Conservation (phyloP, 768 basidiomycete genomes). For the Tylopilus intermedius region DNA sequence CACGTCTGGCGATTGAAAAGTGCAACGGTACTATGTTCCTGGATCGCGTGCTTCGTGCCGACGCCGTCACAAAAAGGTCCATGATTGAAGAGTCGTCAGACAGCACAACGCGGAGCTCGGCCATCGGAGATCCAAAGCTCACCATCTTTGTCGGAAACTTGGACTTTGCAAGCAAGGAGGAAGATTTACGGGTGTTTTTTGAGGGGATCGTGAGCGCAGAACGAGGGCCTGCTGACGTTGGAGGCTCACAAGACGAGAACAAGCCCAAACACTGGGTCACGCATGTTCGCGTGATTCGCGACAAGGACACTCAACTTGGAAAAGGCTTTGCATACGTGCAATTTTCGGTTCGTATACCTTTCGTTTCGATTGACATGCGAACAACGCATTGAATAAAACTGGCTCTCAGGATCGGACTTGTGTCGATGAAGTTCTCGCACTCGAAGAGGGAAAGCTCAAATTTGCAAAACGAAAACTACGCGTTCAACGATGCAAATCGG, state of each 20-base stretch:
- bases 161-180: slow-evolving; percentile 88
- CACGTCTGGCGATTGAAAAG: slow-evolving; percentile 48
- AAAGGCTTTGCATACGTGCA: slow-evolving; percentile 95
- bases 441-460: slow-evolving; percentile 73
- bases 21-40: slow-evolving; percentile 72
- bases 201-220: slow-evolving; percentile 71
- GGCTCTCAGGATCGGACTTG: slow-evolving; percentile 72
- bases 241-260: slow-evolving; percentile 26
- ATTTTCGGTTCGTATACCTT: slow-evolving; percentile 52
- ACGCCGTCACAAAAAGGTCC: slow-evolving; percentile 45
- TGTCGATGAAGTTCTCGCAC: slow-evolving; percentile 86
- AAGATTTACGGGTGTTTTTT: slow-evolving; percentile 83
- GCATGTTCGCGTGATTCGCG: slow-evolving; percentile 82
- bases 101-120: slow-evolving; percentile 21
- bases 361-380: neutral
- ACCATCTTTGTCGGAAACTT: slow-evolving; percentile 90
- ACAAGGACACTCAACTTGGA: slow-evolving; percentile 87
- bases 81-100: slow-evolving; percentile 19
- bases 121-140: slow-evolving; percentile 62
- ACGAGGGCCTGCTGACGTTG: slow-evolving; percentile 50
- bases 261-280: slow-evolving; percentile 62
- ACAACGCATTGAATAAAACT: neutral
- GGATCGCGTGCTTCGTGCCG: slow-evolving; percentile 76
- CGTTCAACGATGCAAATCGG: slow-evolving; percentile 85
- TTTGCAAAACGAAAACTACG: slow-evolving; percentile 92